These are phyloP conservation scores for Cercospora canescens DNA, from an alignment of 2,329 filamentous ascomycete genomes.

Conservation along the genomic window DNA sequence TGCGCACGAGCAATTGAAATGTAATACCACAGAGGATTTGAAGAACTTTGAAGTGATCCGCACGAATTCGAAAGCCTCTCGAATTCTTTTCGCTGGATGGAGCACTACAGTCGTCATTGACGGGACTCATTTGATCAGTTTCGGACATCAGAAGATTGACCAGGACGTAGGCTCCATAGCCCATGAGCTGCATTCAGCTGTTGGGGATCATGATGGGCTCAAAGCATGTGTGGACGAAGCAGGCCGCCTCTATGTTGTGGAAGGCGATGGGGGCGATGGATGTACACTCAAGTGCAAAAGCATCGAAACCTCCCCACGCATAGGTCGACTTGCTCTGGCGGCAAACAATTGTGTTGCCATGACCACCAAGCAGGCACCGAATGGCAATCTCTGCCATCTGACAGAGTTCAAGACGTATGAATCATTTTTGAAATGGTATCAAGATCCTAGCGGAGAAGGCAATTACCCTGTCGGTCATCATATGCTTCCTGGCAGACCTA, in stretches of 20 bases:
- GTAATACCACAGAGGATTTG: slow-evolving; percentile 19
- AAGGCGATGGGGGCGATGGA: neutral
- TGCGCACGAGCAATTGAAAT: slow-evolving; percentile 29
- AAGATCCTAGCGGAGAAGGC: slow-evolving; percentile 24
- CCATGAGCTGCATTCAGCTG: slow-evolving; percentile 12
- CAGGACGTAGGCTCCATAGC: slow-evolving; percentile 6
- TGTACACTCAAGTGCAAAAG: slow-evolving; percentile 5
- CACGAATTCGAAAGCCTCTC: neutral
- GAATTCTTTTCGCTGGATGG: slow-evolving; percentile 35
- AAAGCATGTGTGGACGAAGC: slow-evolving; percentile 28
- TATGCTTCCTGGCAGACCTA: slow-evolving; percentile 32
- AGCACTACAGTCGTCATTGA: slow-evolving; percentile 30
- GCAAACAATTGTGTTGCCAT: slow-evolving; percentile 33
- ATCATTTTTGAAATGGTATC: slow-evolving; percentile 31
- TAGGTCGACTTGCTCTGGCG: slow-evolving; percentile 31
- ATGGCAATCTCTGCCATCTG: slow-evolving; percentile 28
- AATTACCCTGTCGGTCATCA: slow-evolving; percentile 27
- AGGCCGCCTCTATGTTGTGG: slow-evolving; percentile 27
- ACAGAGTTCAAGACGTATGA: slow-evolving; percentile 31
- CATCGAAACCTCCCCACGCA: slow-evolving; percentile 20
- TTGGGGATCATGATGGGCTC: slow-evolving; percentile 37
- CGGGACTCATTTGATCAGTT: slow-evolving; percentile 10
- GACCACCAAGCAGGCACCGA: slow-evolving; percentile 31
- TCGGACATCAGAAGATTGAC: slow-evolving; percentile 22
- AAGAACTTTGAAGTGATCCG: slow-evolving; percentile 11